These are phyloP conservation scores for Suhomyces bolitotheri DNA, from an alignment of 1,139 yeast species.

Conservation along the genomic window DNA sequence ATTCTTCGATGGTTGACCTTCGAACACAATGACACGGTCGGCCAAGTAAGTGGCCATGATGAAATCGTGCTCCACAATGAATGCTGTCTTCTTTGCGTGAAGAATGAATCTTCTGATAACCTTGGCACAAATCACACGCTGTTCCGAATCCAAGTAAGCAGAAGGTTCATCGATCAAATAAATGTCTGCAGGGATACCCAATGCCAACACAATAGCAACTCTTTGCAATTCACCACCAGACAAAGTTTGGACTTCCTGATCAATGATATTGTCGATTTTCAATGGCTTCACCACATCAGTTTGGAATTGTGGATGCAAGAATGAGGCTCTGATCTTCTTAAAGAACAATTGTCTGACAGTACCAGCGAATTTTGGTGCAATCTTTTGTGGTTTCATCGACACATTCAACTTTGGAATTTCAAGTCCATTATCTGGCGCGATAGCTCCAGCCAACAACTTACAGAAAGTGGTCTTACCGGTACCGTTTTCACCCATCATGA, in stretches of 20 bases:
- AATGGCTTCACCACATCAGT: conserved; percentile 97
- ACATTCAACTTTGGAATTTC: conserved; percentile 86
- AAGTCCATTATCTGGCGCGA: conserved; percentile 76
- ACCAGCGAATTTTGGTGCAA: conserved; percentile 97
- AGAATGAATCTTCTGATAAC: conserved; percentile 95
- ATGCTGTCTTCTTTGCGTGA: conserved; percentile 97
- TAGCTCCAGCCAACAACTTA: conserved; percentile 89
- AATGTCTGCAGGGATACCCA: conserved; percentile 94
- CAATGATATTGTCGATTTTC: conserved; percentile 88
- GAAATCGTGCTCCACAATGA: conserved; percentile 98
- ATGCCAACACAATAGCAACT: conserved; percentile 93
- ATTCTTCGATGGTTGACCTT: conserved; percentile 85
- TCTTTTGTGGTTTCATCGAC: conserved; percentile 97
- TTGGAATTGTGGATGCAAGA: conserved; percentile 96
- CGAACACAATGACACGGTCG: conserved; percentile 96
- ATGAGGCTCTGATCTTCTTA: conserved; percentile 92
- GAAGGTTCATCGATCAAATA: conserved; percentile 98
- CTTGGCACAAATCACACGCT: conserved; percentile 98
- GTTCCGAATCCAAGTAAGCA: conserved; percentile 98
- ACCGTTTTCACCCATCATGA: conserved; percentile 99
- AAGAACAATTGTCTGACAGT: conserved; percentile 96
- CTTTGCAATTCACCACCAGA: conserved; percentile 99
- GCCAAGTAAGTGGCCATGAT: conserved; percentile 99
- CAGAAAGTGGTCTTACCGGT: conserved; percentile 98
- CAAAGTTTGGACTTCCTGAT: conserved; percentile 94